A percentile compares a stretch with the other conserved stretches of the same genome.
Conservation (phyloP, 2,329 filamentous ascomycete genomes). For the Phaeosphaeriaceae sp. region DNA sequence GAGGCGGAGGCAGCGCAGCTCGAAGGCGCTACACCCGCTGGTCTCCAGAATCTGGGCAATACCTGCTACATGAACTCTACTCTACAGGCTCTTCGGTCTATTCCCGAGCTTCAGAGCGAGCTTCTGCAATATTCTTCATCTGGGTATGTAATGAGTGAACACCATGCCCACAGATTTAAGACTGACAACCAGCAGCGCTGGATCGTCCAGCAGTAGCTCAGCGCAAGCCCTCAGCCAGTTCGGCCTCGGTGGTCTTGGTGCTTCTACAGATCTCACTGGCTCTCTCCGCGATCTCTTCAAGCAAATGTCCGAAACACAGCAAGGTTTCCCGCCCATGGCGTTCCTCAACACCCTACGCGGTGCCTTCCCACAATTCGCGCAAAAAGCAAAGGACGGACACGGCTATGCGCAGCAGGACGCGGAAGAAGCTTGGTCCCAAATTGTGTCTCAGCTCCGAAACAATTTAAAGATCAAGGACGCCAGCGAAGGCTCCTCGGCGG, state of each 20-base stretch:
- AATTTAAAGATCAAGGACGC: conserved; percentile 73
- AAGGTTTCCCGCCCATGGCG: conserved; percentile 80
- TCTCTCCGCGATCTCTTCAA: conserved; percentile 85
- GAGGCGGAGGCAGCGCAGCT: conserved; percentile 87
- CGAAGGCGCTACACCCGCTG: conserved; percentile 84
- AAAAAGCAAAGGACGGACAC: conserved; percentile 80
- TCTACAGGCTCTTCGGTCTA: conserved; percentile 84
- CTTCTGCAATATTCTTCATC: conserved; percentile 67
- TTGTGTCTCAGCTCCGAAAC: conserved; percentile 80
- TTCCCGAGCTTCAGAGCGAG: conserved; percentile 88
- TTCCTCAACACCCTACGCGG: conserved; percentile 83
- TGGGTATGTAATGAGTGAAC: conserved; percentile 27
- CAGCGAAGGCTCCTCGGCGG: conserved; percentile 42
- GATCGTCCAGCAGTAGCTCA: conserved; percentile 40
- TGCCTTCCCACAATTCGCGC: conserved; percentile 90
- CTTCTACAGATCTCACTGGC: conserved; percentile 73
- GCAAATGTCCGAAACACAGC: conserved; percentile 87
- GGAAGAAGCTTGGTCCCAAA: conserved; percentile 97
- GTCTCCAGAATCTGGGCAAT: conserved; percentile 91
- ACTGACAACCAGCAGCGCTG: conserved; percentile 32
- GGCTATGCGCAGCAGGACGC: conserved; percentile 98
- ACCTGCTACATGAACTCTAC: conserved; percentile 99
- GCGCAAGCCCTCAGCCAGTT: conserved; percentile 53
- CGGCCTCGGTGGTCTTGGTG: conserved; percentile 64
- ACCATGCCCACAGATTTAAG: not conserved